Base-by-base conservation (phyloP, 768 basidiomycete genomes). In the Leccinum sublutescens region DNA sequence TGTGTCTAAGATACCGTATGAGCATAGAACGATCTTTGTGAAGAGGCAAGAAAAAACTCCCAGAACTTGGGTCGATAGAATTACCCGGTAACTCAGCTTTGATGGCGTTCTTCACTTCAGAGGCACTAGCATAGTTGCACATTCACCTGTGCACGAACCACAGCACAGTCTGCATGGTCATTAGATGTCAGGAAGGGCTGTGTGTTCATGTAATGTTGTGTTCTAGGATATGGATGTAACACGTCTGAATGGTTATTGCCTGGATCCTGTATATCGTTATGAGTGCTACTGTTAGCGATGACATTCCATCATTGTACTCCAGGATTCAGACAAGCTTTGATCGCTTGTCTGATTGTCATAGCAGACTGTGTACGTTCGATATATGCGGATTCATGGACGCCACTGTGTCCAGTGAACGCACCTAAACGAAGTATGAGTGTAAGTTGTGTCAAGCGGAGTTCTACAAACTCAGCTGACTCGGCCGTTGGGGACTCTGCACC, bases 281-380 rank as follows among this genome's bases (percentile, higher is more conserved):
- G 43, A 66, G 58, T 21, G 10, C 9, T 17, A 36, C 7, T 34
- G 23, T 33, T 12, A 29, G 4, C 11, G 19, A 55, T 14, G 19
- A 43, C 14, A 31, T 49, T 57, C 17, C 6, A 34, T 12, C 2
- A 43, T 51, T 59, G 33, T 71, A 68, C 69, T 59, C 60, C 2
- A 40, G n/a, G 27, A 38, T 48, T 11, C 27, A 55, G 19, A 51
- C 7, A 31, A 21, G 23, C 34, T 36, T 52, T 23, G 15, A 38
- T 40, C 40, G 38, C 25, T 51, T 43, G 55, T 40, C n/a, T 17
- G 43, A 51, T 52, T 33, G 5, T 6, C 51, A 31, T n/a, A 25
- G 54, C 43, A 6, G 49, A 23, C 38, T 58, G 43, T 33, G 34
- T 50, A 21, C 8, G 15, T 21, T 58, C 43, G 2, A 38, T 51